phyloP scores from a whole-genome alignment of 768 basidiomycete species.

The Pisolithus sp. region DNA sequence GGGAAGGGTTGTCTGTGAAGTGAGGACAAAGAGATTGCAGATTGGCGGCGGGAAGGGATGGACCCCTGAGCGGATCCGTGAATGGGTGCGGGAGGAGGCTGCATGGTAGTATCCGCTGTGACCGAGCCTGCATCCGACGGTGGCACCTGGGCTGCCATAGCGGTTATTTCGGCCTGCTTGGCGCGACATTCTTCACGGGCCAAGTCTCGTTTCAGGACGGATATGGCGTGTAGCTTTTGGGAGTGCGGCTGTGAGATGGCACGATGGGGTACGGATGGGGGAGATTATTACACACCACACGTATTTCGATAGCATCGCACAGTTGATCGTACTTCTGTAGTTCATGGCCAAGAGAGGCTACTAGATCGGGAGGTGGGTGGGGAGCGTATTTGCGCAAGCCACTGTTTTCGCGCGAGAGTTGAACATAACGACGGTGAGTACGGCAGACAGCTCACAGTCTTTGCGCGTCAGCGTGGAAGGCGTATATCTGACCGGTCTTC shows the following conservation, averaged over 20 bases:
- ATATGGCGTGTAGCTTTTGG: conserved; percentile 60
- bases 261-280: background rate
- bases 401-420: conserved; percentile 27
- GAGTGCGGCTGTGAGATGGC: background rate
- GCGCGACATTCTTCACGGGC: conserved; percentile 52
- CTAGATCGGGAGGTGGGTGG: conserved; percentile 59
- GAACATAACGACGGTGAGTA: background rate
- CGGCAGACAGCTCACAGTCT: conserved; percentile 46
- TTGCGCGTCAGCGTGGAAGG: conserved; percentile 59
- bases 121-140: conserved; percentile 21
- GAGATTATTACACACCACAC: conserved; percentile 42
- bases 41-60: conserved; percentile 50
- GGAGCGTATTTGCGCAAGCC: conserved; percentile 52
- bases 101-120: conserved; percentile 12
- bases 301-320: conserved; percentile 71
- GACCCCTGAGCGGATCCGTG: conserved; percentile 32
- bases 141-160: conserved; percentile 27
- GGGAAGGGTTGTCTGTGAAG: conserved; percentile 67
- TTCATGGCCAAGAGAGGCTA: conserved; percentile 61
- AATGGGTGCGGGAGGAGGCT: conserved; percentile 25
- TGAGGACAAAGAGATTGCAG: conserved; percentile 75
- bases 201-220: conserved; percentile 66
- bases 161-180: conserved; percentile 37
- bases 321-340: conserved; percentile 76
- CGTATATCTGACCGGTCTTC: conserved; percentile 65